Percentiles rank a stretch among this genome's conserved stretches.
phyloP scores from a whole-genome alignment of 2,329 filamentous ascomycete genomes.

The Juglanconis juglandina region DNA sequence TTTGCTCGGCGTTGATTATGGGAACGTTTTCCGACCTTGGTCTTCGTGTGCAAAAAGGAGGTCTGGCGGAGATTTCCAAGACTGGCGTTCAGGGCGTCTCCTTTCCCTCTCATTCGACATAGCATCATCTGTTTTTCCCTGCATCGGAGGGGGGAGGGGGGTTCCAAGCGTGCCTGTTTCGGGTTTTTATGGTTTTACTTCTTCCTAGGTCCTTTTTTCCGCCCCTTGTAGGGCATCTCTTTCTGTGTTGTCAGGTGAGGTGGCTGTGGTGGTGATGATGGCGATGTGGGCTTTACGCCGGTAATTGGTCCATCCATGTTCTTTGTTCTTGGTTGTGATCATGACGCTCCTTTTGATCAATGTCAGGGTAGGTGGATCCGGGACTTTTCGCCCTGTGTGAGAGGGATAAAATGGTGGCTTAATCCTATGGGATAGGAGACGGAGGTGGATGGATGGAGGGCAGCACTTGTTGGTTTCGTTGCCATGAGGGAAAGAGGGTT shows the following conservation, averaged over 20 bases:
- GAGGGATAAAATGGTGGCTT: too few relatives aligned
- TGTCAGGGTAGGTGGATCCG: too few relatives aligned
- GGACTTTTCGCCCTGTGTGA: too few relatives aligned
- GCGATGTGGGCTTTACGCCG: neutral
- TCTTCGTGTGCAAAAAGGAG: neutral
- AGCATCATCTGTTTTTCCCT: neutral
- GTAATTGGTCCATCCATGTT: too few relatives aligned
- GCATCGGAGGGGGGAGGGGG: neutral
- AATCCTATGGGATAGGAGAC: too few relatives aligned
- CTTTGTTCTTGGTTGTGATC: neutral
- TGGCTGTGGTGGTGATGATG: neutral
- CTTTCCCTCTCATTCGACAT: neutral
- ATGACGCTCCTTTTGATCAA: too few relatives aligned
- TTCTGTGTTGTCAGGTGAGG: neutral
- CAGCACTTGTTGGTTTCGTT: too few relatives aligned
- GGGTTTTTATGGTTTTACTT: neutral
- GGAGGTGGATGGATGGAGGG: too few relatives aligned
- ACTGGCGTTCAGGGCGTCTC: neutral
- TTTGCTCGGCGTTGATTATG: neutral
- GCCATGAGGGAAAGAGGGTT: too few relatives aligned
- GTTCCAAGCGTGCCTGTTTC: neutral
- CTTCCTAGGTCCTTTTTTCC: neutral
- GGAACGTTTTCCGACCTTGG: neutral
- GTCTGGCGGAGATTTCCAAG: neutral
- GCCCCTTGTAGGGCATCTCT: neutral